These are phyloP conservation scores for Nitzschia sp. DNA, from an alignment of 108 stramenopile genomes.

Conservation along the genomic window DNA sequence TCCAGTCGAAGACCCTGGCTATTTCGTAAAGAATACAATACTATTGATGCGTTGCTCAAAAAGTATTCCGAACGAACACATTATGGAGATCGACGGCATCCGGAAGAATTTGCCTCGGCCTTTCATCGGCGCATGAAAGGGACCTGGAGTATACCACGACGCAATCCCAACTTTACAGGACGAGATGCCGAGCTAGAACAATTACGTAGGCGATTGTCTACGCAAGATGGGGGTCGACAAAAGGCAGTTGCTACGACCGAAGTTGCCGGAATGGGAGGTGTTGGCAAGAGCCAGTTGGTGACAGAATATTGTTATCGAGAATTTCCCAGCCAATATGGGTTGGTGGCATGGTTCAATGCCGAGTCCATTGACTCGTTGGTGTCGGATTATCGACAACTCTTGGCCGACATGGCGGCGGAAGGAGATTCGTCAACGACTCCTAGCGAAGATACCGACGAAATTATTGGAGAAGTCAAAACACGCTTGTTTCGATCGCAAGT, in stretches of 20 bases:
- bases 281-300: slow-evolving; percentile 31
- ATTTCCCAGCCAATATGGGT: slow-evolving; percentile 58
- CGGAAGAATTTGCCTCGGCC: slow-evolving; percentile 71
- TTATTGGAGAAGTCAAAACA: slow-evolving; percentile 58
- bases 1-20: slow-evolving; percentile 66
- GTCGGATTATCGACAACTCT: slow-evolving; percentile 53
- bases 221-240: slow-evolving; percentile 16
- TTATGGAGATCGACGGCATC: slow-evolving; percentile 61
- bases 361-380: slow-evolving; percentile 56
- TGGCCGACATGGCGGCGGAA: slow-evolving; percentile 55
- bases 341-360: slow-evolving; percentile 71
- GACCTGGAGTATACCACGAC: slow-evolving; percentile 55
- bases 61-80: slow-evolving; percentile 43
- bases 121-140: slow-evolving; percentile 46
- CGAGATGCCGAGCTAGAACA: slow-evolving; percentile 46
- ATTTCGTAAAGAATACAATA: slow-evolving; percentile 64
- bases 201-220: slow-evolving; percentile 34
- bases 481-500: slow-evolving; percentile 57
- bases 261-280: slow-evolving; percentile 62
- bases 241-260: slow-evolving; percentile 49
- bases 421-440: slow-evolving; percentile 27
- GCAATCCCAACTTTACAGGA: slow-evolving; percentile 63
- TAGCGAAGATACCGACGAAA: slow-evolving; percentile 52
- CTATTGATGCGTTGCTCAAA: slow-evolving; percentile 56
- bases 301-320: slow-evolving; percentile 64